Base-by-base conservation (phyloP, 306 rosid genomes). In the Glycine soja region DNA sequence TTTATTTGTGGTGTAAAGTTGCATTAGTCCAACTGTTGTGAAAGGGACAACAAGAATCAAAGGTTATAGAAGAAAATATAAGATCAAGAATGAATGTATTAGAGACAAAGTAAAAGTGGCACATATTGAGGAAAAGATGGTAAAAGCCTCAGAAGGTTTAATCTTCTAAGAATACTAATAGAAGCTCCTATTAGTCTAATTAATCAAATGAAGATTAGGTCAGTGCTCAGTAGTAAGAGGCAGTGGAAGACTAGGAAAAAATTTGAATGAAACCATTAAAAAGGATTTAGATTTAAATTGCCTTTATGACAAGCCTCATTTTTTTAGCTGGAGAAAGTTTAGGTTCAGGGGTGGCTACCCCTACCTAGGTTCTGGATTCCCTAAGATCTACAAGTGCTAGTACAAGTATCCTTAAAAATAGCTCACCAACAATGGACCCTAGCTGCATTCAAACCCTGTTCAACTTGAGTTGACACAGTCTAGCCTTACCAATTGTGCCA, bases 31-130 rank as follows among this genome's bases (percentile, higher is more conserved):
- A 14, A 13, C 19, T 64, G 24, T 64, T 64, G 10, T 4, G 24
- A 66, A 66, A 40, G 14, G 15, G 51, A 16, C 51, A 14, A 40
- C 30, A 3, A 38, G 7, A 66, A 66, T n/a, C 13, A n/a, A 7
- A 14, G 13, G 51, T 38, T n/a, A 65, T 65, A 40, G 12, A 40
- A 66, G 24, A 38, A 65, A 65, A 38, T 13, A 66, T 66, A 66
- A 66, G 32, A 66, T 40, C 72, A 40, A 7, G 30, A 66, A 66
- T 66, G 32, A n/a, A 66, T 66, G 72, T 3, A 38, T 7, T n/a
- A 40, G 32, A 38, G 32, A n/a, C 6, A 16, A 10, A 8, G 54
- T 43, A 45, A 2, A n/a, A 43, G 36, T 14, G 72, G 13, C 30
- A 66, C 51, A 38, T 64, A 9, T 30, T 58, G 64, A 18, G 13